A percentile compares a stretch with the other conserved stretches of the same genome.
These are phyloP conservation scores for Ophiostoma triangulosporum DNA, from an alignment of 2,329 filamentous ascomycete genomes.

Conservation along the genomic window DNA sequence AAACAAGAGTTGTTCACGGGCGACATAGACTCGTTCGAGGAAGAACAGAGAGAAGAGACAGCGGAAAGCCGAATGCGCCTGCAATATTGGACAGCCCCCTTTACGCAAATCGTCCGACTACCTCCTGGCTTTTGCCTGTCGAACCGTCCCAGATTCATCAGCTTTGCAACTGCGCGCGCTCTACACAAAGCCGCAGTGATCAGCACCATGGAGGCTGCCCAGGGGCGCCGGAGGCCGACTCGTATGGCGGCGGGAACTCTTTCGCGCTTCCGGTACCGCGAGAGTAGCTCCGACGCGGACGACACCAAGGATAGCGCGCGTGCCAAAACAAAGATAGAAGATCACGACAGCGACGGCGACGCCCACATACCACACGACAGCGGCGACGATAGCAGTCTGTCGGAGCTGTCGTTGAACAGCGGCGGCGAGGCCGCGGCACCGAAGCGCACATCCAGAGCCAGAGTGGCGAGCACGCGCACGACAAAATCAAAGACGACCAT, in stretches of 20 bases:
- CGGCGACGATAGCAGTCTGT: constrained; percentile 11
- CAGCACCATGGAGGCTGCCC: not conserved
- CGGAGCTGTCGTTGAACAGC: constrained; percentile 13
- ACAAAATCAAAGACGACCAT: not conserved
- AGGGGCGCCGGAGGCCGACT: constrained; percentile 7
- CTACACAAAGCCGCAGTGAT: constrained; percentile 1
- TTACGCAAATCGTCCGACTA: not conserved
- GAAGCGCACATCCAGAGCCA: not conserved
- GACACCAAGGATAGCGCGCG: not conserved
- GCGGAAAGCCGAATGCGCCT: not conserved
- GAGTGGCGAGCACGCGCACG: not conserved
- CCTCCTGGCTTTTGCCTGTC: not conserved
- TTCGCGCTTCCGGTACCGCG: constrained; percentile 13
- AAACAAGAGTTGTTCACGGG: not conserved
- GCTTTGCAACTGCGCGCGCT: not conserved
- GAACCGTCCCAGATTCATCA: not conserved
- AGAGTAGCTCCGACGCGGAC: constrained; percentile 7
- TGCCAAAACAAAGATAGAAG: not conserved
- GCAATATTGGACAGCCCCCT: not conserved
- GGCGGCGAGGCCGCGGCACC: constrained; percentile 22
- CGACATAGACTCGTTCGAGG: too few relatives aligned
- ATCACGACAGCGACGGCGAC: not conserved
- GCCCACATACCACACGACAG: not conserved
- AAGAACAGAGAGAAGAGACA: too few relatives aligned
- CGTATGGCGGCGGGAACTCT: constrained; percentile 10